Evolutionary conservation across 2,329 filamentous ascomycete species (phyloP).

Genomic region (Penicillium frequentans): DNA sequence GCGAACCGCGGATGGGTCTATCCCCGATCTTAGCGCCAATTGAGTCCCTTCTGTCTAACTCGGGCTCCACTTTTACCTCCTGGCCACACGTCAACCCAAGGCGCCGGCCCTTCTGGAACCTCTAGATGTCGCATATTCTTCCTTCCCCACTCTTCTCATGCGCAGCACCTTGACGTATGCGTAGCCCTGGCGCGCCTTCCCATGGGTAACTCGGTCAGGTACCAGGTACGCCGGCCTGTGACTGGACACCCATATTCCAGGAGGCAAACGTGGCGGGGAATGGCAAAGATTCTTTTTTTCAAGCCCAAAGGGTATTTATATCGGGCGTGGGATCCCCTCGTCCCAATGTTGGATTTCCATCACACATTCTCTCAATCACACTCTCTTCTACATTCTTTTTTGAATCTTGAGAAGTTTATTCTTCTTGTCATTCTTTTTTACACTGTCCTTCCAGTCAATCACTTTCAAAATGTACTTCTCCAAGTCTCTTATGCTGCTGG

Average conservation of each 20-base stretch:
- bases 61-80: background rate
- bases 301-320: background rate
- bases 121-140: background rate
- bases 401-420: background rate
- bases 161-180: constrained; percentile 10
- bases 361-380: background rate
- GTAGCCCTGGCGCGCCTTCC: background rate
- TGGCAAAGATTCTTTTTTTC: background rate
- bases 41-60: background rate
- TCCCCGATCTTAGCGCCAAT: constrained; percentile 9
- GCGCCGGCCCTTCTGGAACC: constrained; percentile 17
- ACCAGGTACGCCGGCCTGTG: constrained; percentile 10
- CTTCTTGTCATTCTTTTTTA: constrained; percentile 1
- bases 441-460: constrained; percentile 5
- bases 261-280: constrained; percentile 1
- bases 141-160: background rate
- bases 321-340: background rate
- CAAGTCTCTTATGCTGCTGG: constrained; percentile 34
- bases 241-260: constrained; percentile 1
- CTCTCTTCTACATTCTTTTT: background rate
- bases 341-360: background rate
- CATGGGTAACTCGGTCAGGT: constrained; percentile 9
- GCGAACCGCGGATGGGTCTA: background rate
- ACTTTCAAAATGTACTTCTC: constrained; percentile 30
- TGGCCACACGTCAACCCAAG: constrained; percentile 10